Conservation (phyloP, 352 stramenopile species). For the Halophytophthora polymorphica region DNA sequence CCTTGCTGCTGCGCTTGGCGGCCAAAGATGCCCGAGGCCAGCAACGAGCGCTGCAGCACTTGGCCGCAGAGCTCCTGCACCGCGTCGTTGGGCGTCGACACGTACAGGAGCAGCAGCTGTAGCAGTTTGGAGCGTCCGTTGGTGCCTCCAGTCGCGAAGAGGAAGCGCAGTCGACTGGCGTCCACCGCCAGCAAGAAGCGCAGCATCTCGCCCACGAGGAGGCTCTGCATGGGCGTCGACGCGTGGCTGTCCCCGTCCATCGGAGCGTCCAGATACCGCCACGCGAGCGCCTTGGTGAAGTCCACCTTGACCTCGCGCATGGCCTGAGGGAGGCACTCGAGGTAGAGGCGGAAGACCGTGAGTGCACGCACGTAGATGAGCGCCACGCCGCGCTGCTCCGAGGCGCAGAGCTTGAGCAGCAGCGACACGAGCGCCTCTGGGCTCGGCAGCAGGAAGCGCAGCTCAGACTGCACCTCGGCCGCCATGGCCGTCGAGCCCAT, state of each 20-base stretch:
- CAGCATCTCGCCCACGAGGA: slow-evolving; percentile 73
- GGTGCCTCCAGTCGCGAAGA: slow-evolving; percentile 27
- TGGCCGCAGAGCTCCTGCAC: slow-evolving; percentile 39
- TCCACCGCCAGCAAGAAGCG: slow-evolving; percentile 65
- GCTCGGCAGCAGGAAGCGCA: slow-evolving; percentile 72
- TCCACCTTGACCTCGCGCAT: slow-evolving; percentile 86
- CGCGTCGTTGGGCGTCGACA: slow-evolving; percentile 28
- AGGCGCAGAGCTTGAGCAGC: slow-evolving; percentile 68
- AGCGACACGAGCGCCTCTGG: slow-evolving; percentile 76
- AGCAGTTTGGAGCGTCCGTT: slow-evolving; percentile 47
- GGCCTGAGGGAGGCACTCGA: slow-evolving; percentile 62
- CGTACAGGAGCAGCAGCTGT: slow-evolving; percentile 62
- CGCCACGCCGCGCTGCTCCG: slow-evolving; percentile 28
- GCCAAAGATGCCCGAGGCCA: slow-evolving; percentile 58
- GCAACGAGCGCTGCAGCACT: slow-evolving; percentile 57
- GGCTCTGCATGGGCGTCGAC: slow-evolving; percentile 30
- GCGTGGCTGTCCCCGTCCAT: not conserved
- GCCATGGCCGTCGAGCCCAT: slow-evolving; percentile 17
- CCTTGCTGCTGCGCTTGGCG: slow-evolving; percentile 9
- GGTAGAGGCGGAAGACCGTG: slow-evolving; percentile 71
- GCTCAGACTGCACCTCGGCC: slow-evolving; percentile 53
- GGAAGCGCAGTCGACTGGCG: slow-evolving; percentile 48
- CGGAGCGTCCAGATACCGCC: slow-evolving; percentile 39
- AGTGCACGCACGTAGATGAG: slow-evolving; percentile 78
- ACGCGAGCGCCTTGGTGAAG: slow-evolving; percentile 77